Conservation (phyloP, 495 filamentous ascomycete species). For the Glutinoglossum americanum region DNA sequence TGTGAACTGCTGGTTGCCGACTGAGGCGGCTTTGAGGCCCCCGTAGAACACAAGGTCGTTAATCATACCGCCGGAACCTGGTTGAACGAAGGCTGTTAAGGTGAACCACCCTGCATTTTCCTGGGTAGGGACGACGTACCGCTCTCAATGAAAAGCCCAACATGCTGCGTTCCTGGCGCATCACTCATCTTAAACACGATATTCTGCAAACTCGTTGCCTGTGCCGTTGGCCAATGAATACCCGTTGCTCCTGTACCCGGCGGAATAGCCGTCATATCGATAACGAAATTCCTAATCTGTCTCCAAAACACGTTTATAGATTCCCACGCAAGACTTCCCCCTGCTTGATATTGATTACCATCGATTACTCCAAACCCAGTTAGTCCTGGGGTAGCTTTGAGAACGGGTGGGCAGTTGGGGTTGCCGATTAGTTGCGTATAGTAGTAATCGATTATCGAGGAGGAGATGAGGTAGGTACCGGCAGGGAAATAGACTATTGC, state of each 20-base stretch:
- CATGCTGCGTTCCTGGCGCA: neutral
- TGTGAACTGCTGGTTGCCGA: constrained; percentile 70
- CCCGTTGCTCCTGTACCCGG: constrained; percentile 30
- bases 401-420: neutral
- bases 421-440: constrained; percentile 58
- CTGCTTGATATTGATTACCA: constrained; percentile 24
- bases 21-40: constrained; percentile 37
- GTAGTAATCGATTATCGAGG: constrained; percentile 50
- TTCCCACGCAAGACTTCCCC: constrained; percentile 23
- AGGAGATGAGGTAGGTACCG: constrained; percentile 61
- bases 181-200: constrained; percentile 3
- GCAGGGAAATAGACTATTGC: constrained; percentile 65
- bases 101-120: no score
- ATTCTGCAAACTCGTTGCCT: constrained; percentile 34
- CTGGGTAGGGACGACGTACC: constrained; percentile 21
- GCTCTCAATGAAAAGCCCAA: constrained; percentile 29
- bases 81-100: no score
- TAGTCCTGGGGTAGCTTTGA: neutral
- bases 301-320: constrained; percentile 59
- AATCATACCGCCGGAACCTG: constrained; percentile 52
- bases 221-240: constrained; percentile 63
- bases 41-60: constrained; percentile 43
- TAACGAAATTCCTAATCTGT: constrained; percentile 54
- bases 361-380: constrained; percentile 13
- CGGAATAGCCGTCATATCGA: constrained; percentile 47